Percentiles rank a stretch among this genome's conserved stretches.
Conservation (phyloP, 805 yeast species). For the Wickerhamiella dianesei region DNA sequence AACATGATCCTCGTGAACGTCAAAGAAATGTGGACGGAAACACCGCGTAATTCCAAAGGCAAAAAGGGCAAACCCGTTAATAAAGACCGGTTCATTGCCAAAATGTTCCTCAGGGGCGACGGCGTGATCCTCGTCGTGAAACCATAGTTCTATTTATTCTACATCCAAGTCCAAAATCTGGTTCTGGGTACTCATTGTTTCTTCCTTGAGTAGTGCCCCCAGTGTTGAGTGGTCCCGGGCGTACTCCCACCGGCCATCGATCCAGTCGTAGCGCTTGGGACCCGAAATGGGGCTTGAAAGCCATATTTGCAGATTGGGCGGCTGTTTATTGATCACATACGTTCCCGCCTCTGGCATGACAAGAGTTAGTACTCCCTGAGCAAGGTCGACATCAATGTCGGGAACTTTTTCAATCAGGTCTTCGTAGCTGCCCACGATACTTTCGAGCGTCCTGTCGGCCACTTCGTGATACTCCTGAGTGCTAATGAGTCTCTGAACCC, state of each 20-base stretch:
- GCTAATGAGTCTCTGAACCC: conserved; percentile 1
- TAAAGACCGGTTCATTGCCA: conserved; percentile 69
- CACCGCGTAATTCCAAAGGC: conserved; percentile 48
- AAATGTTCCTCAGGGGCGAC: conserved; percentile 90
- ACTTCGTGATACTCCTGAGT: conserved; percentile 41
- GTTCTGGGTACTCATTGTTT: conserved; percentile 26
- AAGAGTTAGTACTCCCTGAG: conserved; percentile 78
- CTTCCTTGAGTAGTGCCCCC: conserved; percentile 38
- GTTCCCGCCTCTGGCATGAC: conserved; percentile 60
- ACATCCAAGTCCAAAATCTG: conserved; percentile 13
- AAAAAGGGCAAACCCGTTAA: conserved; percentile 54
- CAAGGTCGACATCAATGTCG: conserved; percentile 58
- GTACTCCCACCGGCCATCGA: conserved; percentile 66
- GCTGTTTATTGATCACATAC: conserved; percentile 91
- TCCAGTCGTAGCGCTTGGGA: conserved; percentile 68
- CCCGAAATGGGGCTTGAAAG: conserved; percentile 86
- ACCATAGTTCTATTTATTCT: background rate
- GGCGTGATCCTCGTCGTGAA: conserved; percentile 62
- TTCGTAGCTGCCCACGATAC: conserved; percentile 54
- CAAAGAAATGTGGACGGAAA: conserved; percentile 69
- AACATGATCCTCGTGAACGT: conserved; percentile 88
- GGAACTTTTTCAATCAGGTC: conserved; percentile 47
- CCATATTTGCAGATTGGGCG: conserved; percentile 97
- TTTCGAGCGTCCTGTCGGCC: conserved; percentile 60
- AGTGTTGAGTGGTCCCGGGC: conserved; percentile 45